These are phyloP conservation scores for Suillus americanus DNA, from an alignment of 768 basidiomycete species.

Conservation along the genomic window DNA sequence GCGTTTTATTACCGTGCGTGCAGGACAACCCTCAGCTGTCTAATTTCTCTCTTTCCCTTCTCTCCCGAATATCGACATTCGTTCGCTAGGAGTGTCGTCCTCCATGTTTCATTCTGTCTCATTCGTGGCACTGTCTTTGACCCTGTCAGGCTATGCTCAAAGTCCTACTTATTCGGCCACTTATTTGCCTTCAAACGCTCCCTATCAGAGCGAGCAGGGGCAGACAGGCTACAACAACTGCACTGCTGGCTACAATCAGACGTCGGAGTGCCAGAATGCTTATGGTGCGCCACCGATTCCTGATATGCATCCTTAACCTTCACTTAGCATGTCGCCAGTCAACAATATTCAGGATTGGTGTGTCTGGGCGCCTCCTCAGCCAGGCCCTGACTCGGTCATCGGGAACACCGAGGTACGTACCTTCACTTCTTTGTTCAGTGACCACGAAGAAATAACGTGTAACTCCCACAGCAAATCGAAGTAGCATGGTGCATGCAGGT, in stretches of 20 bases:
- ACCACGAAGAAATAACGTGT: conserved; percentile 15
- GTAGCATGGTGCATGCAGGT: conserved; percentile 57
- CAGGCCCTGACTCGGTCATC: conserved; percentile 51
- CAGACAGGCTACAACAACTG: conserved; percentile 69
- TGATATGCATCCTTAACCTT: background rate
- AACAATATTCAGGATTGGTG: conserved; percentile 61
- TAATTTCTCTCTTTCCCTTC: conserved; percentile 11
- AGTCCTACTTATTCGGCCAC: conserved; percentile 39
- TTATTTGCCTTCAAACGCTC: conserved; percentile 49
- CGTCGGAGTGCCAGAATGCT: conserved; percentile 65
- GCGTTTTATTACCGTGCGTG: conserved; percentile 16
- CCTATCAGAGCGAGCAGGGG: conserved; percentile 51
- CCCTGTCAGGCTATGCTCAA: conserved; percentile 16
- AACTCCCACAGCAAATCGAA: conserved; percentile 37
- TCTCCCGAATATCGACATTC: conserved; percentile 5
- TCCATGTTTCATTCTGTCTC: conserved; percentile 20
- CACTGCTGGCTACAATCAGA: conserved; percentile 52
- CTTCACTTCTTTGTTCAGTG: conserved; percentile 6
- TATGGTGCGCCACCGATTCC: conserved; percentile 41
- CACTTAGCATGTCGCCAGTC: conserved; percentile 33
- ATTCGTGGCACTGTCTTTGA: conserved; percentile 22
- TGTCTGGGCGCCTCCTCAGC: conserved; percentile 49
- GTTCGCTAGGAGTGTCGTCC: conserved; percentile 12
- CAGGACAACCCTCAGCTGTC: conserved; percentile 5
- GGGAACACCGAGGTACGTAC: conserved; percentile 60